Base-by-base conservation (phyloP, 306 rosid genomes). In the Castanopsis chinensis region DNA sequence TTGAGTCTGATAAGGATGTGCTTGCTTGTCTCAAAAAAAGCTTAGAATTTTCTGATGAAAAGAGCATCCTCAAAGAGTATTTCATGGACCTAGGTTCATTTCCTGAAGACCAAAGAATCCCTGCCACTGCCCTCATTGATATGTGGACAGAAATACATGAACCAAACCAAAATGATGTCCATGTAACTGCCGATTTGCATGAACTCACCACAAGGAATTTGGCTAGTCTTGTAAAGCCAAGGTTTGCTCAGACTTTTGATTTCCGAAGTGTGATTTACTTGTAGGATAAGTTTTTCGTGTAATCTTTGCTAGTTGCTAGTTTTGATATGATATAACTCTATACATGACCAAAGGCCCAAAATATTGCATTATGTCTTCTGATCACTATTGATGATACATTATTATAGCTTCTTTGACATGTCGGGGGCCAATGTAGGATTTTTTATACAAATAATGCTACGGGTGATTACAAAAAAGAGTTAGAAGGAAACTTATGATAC, bases 81-180 rank as follows among this genome's bases (percentile, higher is more conserved):
- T 86, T 86, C 75, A 8, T 81, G 53, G 90, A 86, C 75, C 80
- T 87, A 13, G 82, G 84, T 37, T 84, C 81, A 32, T 84, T 87
- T 72, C 90, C 87, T 1, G 82, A 76, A 63, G 80, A 76, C 69
- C 77, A 43, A 41, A 84, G 82, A 51, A 87, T 87, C 2, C 79
- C 83, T 73, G 90, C 52, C 37, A 23, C 82, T 30, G 41, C 64
- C 19, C 77, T 87, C 12, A 71, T 82, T 52, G 90, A 85, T 78
- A 71, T 85, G 35, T 82, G 78, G 81, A 20, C 45, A 59, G 84
- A 72, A 71, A 21, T 73, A 23, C 63, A 84, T 28, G 60, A 51
- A 18, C 60, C 78, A 60, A 54, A 80, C 32, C 72, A 82, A n/a
- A 75, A 81, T 18, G 20, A 51, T 12, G 72, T 6, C 15, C 7